These are phyloP conservation scores for Perkinsus marinus DNA, from an alignment of 169 alveolate genomes.

Conservation along the genomic window DNA sequence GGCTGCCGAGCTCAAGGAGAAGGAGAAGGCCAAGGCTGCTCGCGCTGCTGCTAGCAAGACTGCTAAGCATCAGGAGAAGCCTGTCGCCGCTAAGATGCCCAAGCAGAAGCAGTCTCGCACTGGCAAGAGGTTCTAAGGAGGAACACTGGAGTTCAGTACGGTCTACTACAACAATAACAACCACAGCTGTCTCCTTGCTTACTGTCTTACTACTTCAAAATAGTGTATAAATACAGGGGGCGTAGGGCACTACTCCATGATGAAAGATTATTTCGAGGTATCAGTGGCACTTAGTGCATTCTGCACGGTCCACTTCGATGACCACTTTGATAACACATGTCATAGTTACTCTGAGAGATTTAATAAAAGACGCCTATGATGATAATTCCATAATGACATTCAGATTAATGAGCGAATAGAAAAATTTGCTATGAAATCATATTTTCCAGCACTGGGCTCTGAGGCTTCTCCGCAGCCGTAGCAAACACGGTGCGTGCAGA, in stretches of 20 bases:
- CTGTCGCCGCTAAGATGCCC: not conserved
- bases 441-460: not conserved
- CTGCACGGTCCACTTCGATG: not conserved
- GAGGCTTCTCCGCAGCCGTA: not conserved
- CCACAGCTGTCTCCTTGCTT: not conserved
- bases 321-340: not conserved
- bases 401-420: not conserved
- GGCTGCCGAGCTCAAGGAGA: slow-evolving; percentile 10
- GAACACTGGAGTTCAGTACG: not conserved
- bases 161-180: not conserved
- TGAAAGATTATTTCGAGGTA: not conserved
- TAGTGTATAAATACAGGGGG: not conserved
- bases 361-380: not conserved
- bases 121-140: not conserved
- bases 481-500: not conserved
- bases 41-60: slow-evolving; percentile 24
- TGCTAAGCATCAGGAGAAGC: slow-evolving; percentile 6
- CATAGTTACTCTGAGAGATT: not conserved
- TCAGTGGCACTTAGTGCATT: not conserved
- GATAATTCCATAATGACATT: not conserved
- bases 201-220: not conserved
- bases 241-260: not conserved
- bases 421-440: not conserved
- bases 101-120: not conserved
- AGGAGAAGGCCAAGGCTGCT: slow-evolving; percentile 17